Percentiles rank a stretch among this genome's conserved stretches.
These are phyloP conservation scores for Sisymbrium irio DNA, from an alignment of 345 rosid genomes.

Conservation along the genomic window DNA sequence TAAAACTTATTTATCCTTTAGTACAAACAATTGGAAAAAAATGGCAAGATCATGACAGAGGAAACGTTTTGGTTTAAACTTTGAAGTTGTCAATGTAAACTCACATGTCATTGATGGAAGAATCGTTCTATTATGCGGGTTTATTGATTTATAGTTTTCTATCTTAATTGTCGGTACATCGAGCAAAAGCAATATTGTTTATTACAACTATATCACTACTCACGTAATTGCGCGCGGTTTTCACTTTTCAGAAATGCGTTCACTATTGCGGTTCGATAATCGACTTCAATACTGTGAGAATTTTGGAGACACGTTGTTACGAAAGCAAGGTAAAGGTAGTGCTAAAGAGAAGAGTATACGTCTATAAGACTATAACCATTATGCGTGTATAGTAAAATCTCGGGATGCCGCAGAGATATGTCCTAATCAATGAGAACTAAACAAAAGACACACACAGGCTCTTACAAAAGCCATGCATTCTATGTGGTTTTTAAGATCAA, in stretches of 20 bases:
- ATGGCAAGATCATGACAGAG: constrained; percentile 13
- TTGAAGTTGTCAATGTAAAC: constrained; percentile 25
- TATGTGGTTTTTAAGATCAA: not conserved
- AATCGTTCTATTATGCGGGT: not conserved
- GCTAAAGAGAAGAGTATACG: not conserved
- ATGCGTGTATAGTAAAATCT: not conserved
- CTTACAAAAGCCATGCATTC: not conserved
- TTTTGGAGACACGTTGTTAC: not conserved
- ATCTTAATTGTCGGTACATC: not conserved
- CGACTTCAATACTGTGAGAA: not conserved
- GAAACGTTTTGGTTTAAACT: constrained; percentile 22
- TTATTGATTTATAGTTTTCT: not conserved
- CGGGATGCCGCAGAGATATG: not conserved
- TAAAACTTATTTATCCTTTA: not conserved
- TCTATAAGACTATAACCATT: not conserved
- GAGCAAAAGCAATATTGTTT: not conserved
- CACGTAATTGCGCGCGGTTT: not conserved
- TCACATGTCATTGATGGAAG: not conserved
- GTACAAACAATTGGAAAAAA: not conserved
- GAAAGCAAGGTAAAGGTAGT: not conserved
- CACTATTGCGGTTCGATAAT: not conserved
- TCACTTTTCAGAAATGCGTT: not conserved
- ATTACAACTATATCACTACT: not conserved
- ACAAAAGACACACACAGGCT: not conserved
- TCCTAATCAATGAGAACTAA: not conserved